A percentile compares a stretch with the other conserved stretches of the same genome.
Evolutionary conservation across 148 eudicot genomes (phyloP).

Genomic region (Hydrangea macrophylla): DNA sequence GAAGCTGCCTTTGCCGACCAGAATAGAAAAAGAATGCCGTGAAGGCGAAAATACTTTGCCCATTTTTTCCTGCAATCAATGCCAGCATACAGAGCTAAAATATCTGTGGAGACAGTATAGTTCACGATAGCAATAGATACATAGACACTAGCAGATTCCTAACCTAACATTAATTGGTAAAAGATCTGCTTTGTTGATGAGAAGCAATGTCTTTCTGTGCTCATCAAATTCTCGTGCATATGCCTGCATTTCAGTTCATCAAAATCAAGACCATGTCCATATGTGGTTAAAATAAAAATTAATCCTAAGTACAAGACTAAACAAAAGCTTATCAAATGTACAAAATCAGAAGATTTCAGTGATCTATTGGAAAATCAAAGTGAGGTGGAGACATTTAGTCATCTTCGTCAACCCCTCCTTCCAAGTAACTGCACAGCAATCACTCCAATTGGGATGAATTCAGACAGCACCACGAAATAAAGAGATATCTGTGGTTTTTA

Average conservation of each 20-base stretch:
- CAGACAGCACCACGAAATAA: too few relatives aligned
- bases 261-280: constrained; percentile 4
- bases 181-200: constrained; percentile 95
- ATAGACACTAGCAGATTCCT: not conserved
- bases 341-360: too few relatives aligned
- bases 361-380: too few relatives aligned
- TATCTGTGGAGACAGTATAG: not conserved
- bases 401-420: too few relatives aligned
- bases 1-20: constrained; percentile 99
- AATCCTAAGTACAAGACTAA: not conserved
- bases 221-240: constrained; percentile 83
- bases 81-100: not conserved
- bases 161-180: constrained; percentile 72
- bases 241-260: constrained; percentile 46
- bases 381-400: too few relatives aligned
- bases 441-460: too few relatives aligned
- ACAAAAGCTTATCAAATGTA: too few relatives aligned
- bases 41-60: constrained; percentile 77
- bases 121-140: not conserved
- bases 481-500: too few relatives aligned
- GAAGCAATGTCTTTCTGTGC: constrained; percentile 86
- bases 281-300: not conserved
- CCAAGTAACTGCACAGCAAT: too few relatives aligned
- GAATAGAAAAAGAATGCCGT: constrained; percentile 78
- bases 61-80: constrained; percentile 59